Evolutionary conservation across 2,329 filamentous ascomycete species (phyloP).

Genomic region (Pestalotiopsis sp.): DNA sequence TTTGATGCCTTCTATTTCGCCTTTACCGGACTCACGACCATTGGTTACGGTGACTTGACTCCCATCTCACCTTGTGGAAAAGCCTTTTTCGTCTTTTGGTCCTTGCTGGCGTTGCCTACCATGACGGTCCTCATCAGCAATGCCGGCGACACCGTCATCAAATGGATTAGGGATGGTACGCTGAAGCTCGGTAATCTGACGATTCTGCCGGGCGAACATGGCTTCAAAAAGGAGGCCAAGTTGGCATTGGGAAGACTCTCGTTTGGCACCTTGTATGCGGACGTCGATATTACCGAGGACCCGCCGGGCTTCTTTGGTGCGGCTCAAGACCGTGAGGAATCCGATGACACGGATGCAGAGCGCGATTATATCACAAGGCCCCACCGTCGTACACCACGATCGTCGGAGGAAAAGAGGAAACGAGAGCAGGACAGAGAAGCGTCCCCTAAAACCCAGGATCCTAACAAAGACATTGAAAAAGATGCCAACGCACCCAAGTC

Average conservation of each 20-base stretch:
- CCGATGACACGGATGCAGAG: slow-evolving; percentile 24
- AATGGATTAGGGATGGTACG: slow-evolving; percentile 56
- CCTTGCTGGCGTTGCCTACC: slow-evolving; percentile 79
- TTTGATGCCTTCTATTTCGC: slow-evolving; percentile 85
- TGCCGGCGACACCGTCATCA: slow-evolving; percentile 82
- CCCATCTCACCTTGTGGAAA: slow-evolving; percentile 78
- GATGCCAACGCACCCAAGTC: slow-evolving; percentile 38
- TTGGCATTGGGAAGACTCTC: slow-evolving; percentile 44
- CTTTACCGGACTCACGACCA: slow-evolving; percentile 80
- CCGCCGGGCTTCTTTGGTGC: slow-evolving; percentile 46
- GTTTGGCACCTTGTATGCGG: slow-evolving; percentile 43
- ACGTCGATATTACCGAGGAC: slow-evolving; percentile 37
- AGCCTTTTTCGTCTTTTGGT: slow-evolving; percentile 94
- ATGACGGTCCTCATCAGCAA: slow-evolving; percentile 87
- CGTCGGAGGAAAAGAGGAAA: background rate
- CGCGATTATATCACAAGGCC: slow-evolving; percentile 13
- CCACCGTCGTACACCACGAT: slow-evolving; percentile 1
- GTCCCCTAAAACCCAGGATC: background rate
- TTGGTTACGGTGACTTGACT: slow-evolving; percentile 82
- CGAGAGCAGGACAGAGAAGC: background rate
- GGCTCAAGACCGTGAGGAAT: slow-evolving; percentile 23
- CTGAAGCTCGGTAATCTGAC: slow-evolving; percentile 60
- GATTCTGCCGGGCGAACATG: slow-evolving; percentile 60
- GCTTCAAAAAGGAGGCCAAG: slow-evolving; percentile 48
- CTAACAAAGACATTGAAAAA: slow-evolving; percentile 9